phyloP scores from a whole-genome alignment of 116 monocot species.

The Cymodocea nodosa region DNA sequence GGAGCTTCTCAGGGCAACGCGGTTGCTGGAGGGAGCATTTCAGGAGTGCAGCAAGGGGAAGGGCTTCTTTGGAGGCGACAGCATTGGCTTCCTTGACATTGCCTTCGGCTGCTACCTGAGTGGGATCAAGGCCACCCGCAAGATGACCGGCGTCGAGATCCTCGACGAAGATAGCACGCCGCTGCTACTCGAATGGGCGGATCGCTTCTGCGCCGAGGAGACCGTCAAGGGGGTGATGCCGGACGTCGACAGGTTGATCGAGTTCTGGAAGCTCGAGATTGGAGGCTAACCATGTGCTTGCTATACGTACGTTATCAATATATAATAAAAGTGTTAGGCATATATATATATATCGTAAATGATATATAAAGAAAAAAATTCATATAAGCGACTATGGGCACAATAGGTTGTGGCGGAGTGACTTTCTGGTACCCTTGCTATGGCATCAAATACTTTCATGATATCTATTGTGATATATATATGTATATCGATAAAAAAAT shows the following conservation, averaged over 20 bases:
- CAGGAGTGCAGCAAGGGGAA: constrained; percentile 15
- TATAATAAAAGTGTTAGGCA: no score
- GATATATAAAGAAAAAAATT: no score
- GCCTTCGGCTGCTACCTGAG: constrained; percentile 7
- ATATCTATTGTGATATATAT: no score
- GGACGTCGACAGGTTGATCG: constrained; percentile 12
- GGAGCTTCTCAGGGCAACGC: neutral
- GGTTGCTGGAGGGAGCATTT: constrained; percentile 21
- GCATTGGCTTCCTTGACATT: constrained; percentile 21
- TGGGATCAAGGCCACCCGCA: constrained; percentile 6
- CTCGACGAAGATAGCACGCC: constrained; percentile 12
- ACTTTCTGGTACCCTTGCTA: no score
- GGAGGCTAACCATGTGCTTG: no score
- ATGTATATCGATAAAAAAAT: no score
- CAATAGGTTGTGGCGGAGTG: no score
- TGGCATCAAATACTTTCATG: no score
- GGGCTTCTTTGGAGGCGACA: constrained; percentile 12
- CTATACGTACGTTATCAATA: no score
- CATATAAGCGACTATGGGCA: no score
- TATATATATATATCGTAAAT: no score
- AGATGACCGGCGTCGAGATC: neutral
- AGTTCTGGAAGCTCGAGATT: constrained; percentile 11
- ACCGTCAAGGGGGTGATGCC: constrained; percentile 18
- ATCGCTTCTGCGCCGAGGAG: constrained; percentile 9
- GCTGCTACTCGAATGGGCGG: constrained; percentile 10